Base-by-base conservation (phyloP, 768 basidiomycete species). In the Paxillus ammoniavirescens region DNA sequence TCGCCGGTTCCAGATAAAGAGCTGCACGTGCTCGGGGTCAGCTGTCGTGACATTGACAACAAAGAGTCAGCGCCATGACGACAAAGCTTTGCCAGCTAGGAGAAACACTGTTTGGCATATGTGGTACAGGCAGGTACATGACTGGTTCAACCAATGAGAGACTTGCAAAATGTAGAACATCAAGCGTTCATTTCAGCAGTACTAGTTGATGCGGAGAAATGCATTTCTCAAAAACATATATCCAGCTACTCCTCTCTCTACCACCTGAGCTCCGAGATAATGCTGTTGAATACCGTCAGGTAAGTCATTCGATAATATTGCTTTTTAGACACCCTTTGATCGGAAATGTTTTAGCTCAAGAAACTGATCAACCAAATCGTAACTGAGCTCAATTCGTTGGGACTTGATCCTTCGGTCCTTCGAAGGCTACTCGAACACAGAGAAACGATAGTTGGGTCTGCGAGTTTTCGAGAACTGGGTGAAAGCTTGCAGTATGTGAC, bases 281-380 rank as follows among this genome's bases (percentile, higher is more conserved):
- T 65, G 86, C 90, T 1, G 87, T 97, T 50, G 84, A 93, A 65
- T 97, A 97, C 65, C 78, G 89, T 31, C 84, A 86, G 75, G 91
- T 89, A 52, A 49, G 13, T 48, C 4, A 14, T n/a, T 9, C n/a
- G 17, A 13, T n/a, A 8, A 8, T 15, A 21, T 14, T 12, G 17
- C 3, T 35, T 8, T 18, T 14, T 14, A 14, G 30, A 10, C 7
- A 15, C 9, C 33, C n/a, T 12, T 37, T 28, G 43, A 8, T 35
- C 35, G 18, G 30, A 40, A 35, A n/a, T 35, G 10, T 15, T 21
- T 13, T 61, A 96, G 89, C 83, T 98, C 52, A 97, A 98, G 73
- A 93, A 90, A 61, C 73, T 95, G 30, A 94, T 98, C 60, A 89
- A 91, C 57, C 79, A 86, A 64, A 82, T 93, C 36, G 91, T 89